Percentiles rank a stretch among this genome's conserved stretches.
Evolutionary conservation across 352 stramenopile genomes (phyloP).

Genomic region (Globisporangium lucens): DNA sequence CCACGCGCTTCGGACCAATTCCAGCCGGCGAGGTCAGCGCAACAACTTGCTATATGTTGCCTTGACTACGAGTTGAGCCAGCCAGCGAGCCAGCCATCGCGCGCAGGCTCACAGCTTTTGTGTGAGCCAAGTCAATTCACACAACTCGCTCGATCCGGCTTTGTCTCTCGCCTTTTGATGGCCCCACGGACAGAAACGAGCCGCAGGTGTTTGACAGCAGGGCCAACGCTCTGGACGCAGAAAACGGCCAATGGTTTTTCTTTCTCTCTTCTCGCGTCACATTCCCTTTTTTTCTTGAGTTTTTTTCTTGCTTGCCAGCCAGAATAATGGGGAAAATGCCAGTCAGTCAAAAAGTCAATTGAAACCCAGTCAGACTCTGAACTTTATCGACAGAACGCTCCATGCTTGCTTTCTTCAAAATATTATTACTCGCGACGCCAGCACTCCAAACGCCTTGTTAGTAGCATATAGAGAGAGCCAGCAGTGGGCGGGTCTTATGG

Average conservation of each 20-base stretch:
- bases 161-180: conserved; percentile 10
- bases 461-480: background rate
- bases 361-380: background rate
- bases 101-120: background rate
- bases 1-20: background rate
- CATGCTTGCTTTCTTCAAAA: background rate
- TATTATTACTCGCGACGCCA: background rate
- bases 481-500: background rate
- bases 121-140: conserved; percentile 2
- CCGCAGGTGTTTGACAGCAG: conserved; percentile 6
- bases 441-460: no score
- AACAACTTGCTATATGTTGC: background rate
- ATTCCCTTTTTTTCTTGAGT: no score
- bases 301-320: no score
- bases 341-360: background rate
- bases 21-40: background rate
- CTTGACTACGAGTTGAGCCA: background rate
- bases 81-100: background rate
- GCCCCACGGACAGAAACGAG: background rate
- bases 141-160: conserved; percentile 2
- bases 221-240: conserved; percentile 5
- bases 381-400: background rate
- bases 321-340: background rate
- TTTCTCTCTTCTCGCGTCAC: no score
- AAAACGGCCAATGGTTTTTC: conserved; percentile 3